A percentile compares a stretch with the other conserved stretches of the same genome.
Evolutionary conservation across 306 rosid species (phyloP).

Genomic region (Citrullus mucosospermus): DNA sequence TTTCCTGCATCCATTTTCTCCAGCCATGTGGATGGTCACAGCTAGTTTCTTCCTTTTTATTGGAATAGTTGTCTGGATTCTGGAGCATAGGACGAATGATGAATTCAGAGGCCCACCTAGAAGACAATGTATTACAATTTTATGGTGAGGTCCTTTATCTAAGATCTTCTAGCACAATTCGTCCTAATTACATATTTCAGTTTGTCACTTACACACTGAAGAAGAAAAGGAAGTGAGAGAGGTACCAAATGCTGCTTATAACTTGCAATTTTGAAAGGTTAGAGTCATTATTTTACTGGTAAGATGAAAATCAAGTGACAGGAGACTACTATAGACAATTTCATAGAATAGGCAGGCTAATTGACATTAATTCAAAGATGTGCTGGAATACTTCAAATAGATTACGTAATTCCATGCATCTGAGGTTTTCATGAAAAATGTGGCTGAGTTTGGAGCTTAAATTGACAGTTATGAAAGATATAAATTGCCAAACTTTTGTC

Average conservation of each 20-base stretch:
- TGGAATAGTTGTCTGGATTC: slow-evolving; percentile 77
- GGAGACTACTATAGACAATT: not conserved
- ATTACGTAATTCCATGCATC: not conserved
- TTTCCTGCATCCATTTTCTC: slow-evolving; percentile 72
- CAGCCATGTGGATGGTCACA: slow-evolving; percentile 70
- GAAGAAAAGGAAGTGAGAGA: not conserved
- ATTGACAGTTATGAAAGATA: not conserved
- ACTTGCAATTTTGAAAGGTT: not conserved
- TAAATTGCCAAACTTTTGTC: not conserved
- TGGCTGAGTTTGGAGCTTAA: not conserved
- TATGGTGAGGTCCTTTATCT: slow-evolving; percentile 63
- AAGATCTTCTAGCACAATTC: not conserved
- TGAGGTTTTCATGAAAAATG: not conserved
- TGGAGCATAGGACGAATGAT: slow-evolving; percentile 84
- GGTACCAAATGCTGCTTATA: not conserved
- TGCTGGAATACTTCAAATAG: not conserved
- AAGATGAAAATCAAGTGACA: not conserved
- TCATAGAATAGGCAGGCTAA: not conserved
- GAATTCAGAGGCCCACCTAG: slow-evolving; percentile 92
- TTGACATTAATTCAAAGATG: not conserved
- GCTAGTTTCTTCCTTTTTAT: slow-evolving; percentile 56
- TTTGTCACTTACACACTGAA: not conserved
- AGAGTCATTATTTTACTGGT: not conserved
- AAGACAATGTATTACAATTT: slow-evolving; percentile 63
- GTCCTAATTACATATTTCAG: not conserved